Conservation (phyloP, 1,284 basidiomycete species). For the Heliocybe sulcata region DNA sequence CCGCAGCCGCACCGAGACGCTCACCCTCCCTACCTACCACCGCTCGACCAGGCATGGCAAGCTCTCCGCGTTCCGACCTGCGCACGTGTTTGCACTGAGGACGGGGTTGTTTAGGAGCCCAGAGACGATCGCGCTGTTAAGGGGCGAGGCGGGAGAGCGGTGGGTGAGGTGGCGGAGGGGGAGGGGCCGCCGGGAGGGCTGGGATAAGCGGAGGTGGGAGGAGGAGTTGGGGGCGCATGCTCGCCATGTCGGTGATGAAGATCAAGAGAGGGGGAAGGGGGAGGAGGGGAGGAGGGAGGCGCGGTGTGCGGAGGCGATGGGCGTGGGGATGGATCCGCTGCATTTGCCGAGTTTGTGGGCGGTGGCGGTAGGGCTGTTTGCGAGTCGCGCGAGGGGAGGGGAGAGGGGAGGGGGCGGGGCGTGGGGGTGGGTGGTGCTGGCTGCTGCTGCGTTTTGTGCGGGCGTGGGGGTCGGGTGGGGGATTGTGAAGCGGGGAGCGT, state of each 20-base stretch:
- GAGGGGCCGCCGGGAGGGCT: background rate
- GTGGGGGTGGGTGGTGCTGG: background rate
- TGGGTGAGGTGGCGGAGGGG: slow-evolving; percentile 50
- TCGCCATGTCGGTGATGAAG: no score
- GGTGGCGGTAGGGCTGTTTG: background rate
- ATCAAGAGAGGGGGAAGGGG: no score
- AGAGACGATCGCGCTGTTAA: slow-evolving; percentile 44
- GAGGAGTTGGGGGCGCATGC: no score
- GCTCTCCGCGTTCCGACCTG: slow-evolving; percentile 43
- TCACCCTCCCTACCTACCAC: background rate
- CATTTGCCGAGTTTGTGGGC: background rate
- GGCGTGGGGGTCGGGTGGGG: background rate
- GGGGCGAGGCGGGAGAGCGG: slow-evolving; percentile 59
- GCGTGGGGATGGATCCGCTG: background rate
- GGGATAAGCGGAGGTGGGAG: background rate
- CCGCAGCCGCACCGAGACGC: background rate
- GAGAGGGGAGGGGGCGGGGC: background rate
- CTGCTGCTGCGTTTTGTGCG: slow-evolving; percentile 1
- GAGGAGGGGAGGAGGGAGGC: background rate
- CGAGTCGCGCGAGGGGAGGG: background rate
- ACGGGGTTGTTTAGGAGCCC: slow-evolving; percentile 53
- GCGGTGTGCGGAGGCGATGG: background rate
- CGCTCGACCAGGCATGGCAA: background rate
- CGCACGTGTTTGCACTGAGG: slow-evolving; percentile 42
- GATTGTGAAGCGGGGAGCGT: no score